Base-by-base conservation (phyloP, 257 asterid species). In the Ligustrum vulgare region DNA sequence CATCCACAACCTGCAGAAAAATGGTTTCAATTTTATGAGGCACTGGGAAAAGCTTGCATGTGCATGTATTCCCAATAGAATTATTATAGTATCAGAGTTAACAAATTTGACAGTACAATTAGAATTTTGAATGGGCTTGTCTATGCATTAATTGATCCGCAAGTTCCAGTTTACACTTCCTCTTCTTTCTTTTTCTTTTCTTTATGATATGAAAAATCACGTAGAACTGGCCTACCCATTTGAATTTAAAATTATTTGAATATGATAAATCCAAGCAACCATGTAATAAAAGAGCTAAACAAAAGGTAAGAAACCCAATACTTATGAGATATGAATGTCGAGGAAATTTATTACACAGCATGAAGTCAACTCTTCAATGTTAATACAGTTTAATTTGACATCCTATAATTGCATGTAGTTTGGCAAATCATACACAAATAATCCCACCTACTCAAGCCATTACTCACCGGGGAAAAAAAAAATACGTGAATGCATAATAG, bases 1-100 rank as follows among this genome's bases (percentile, higher is more conserved):
- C 96, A 85, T 88, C 96, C 79, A 89, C 93, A 82, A 95, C 96
- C 99, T 95, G 91, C 87, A 86, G 76, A 72, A 71, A 25, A 73
- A 22, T 22, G 71, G 25, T 47, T 81, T 11, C 51, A 35, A 35
- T 35, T 35, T 10, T 41, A 41, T 41, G 47, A 41, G 47, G 47
- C 47, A 41, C 47, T 41, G 47, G 47, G 15, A 41, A 41, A 41
- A 41, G 47, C 47, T 41, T 41, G 47, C 16, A 3, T 41, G 15
- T 41, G 47, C 16, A 3, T 41, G 15, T 41, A 41, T 10, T 41
- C 43, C 66, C 76, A 69, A 58, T 39, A 64, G 41, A 34, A 75
- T 28, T 49, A 9, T 5, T 22, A 8, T 58, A 58, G 66, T 9
- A 58, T 58, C 31, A 23, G 16, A 22, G 66, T 23, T 22, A 22